Evolutionary conservation across 495 filamentous ascomycete genomes (phyloP).

Genomic region (Lophium mytilinum): DNA sequence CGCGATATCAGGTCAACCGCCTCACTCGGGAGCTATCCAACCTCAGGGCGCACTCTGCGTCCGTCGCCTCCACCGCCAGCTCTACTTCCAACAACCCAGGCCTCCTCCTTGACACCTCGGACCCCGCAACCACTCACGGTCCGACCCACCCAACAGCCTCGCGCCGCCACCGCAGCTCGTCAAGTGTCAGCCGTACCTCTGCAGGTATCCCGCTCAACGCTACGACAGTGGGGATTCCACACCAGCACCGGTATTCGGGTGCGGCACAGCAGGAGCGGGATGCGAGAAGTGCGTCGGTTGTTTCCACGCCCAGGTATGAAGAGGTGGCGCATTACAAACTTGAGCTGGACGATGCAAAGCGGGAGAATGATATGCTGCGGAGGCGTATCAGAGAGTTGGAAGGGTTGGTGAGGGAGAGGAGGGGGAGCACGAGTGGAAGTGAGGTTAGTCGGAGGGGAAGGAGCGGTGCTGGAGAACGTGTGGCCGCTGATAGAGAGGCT

Average conservation of each 20-base stretch:
- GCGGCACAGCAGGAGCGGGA: no score
- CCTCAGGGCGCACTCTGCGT: slow-evolving; percentile 71
- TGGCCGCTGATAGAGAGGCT: not conserved
- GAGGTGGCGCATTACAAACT: slow-evolving; percentile 59
- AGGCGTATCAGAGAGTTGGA: slow-evolving; percentile 69
- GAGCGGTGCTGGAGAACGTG: slow-evolving; percentile 2
- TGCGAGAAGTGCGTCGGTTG: slow-evolving; percentile 18
- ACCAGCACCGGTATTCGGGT: slow-evolving; percentile 12
- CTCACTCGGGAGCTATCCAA: slow-evolving; percentile 76
- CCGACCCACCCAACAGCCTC: slow-evolving; percentile 49
- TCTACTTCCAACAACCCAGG: slow-evolving; percentile 44
- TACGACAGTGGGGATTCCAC: slow-evolving; percentile 20
- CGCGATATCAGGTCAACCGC: slow-evolving; percentile 66
- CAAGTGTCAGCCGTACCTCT: slow-evolving; percentile 45
- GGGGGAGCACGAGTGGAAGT: not conserved
- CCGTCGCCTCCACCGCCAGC: slow-evolving; percentile 71
- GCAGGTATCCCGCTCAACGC: slow-evolving; percentile 18
- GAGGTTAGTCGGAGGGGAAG: not conserved
- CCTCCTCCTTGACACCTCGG: slow-evolving; percentile 24
- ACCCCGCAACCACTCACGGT: slow-evolving; percentile 35
- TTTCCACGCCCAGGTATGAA: slow-evolving; percentile 51
- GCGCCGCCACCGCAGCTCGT: slow-evolving; percentile 58
- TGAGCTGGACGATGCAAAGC: slow-evolving; percentile 65
- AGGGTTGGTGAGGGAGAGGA: slow-evolving; percentile 6
- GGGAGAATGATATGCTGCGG: slow-evolving; percentile 73